phyloP scores from a whole-genome alignment of 2,329 filamentous ascomycete species.

The Karstenula rhodostoma region DNA sequence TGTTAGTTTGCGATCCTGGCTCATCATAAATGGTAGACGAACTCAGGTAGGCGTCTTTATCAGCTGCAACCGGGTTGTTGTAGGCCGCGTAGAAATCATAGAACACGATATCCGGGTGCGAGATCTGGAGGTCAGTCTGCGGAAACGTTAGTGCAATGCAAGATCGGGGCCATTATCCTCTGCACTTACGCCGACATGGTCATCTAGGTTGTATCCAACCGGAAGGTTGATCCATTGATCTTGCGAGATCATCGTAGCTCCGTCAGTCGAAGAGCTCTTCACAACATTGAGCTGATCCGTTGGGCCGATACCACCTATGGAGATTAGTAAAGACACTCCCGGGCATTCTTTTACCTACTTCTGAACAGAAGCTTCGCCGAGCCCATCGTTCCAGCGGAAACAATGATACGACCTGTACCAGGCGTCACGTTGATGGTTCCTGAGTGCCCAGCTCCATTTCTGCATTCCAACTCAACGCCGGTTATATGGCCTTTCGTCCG shows the following conservation, averaged over 20 bases:
- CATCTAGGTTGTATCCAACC: constrained; percentile 57
- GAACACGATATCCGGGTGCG: constrained; percentile 59
- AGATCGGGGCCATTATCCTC: neutral
- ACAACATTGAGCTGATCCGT: constrained; percentile 54
- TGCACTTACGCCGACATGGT: constrained; percentile 56
- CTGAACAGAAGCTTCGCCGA: constrained; percentile 71
- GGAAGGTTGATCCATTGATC: constrained; percentile 58
- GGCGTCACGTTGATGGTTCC: constrained; percentile 67
- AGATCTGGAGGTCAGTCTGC: constrained; percentile 60
- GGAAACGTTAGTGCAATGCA: neutral
- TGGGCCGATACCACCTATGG: constrained; percentile 66
- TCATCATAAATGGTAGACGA: neutral
- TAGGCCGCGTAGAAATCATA: constrained; percentile 72
- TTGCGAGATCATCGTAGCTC: constrained; percentile 51
- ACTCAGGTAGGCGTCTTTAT: constrained; percentile 50
- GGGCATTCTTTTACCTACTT: constrained; percentile 47
- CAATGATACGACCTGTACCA: constrained; percentile 68
- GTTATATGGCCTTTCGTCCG: constrained; percentile 67
- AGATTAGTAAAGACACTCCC: neutral
- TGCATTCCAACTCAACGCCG: constrained; percentile 69
- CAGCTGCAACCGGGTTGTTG: constrained; percentile 48
- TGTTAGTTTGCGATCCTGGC: constrained; percentile 11
- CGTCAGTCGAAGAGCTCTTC: constrained; percentile 48
- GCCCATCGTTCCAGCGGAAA: constrained; percentile 72
- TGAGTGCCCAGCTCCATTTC: constrained; percentile 54